phyloP scores from a whole-genome alignment of 1,284 basidiomycete species.

The Sanghuangporus sanghuang region DNA sequence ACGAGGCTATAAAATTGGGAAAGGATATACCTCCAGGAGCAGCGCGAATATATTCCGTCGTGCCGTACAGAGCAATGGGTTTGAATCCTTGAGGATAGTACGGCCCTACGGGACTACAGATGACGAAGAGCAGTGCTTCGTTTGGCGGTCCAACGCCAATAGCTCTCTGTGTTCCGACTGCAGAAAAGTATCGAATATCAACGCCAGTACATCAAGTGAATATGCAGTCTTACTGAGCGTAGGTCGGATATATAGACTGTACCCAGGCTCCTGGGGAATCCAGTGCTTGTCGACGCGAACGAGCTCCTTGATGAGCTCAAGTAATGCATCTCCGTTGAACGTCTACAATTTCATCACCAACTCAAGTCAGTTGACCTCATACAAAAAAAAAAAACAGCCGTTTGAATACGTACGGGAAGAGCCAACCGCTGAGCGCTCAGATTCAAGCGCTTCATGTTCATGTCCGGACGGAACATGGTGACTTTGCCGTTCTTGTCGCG shows the following conservation, averaged over 20 bases:
- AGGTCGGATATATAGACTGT: constrained; percentile 89
- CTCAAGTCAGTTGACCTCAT: background rate
- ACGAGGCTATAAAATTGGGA: background rate
- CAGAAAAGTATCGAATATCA: background rate
- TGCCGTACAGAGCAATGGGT: constrained; percentile 89
- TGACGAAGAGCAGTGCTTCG: constrained; percentile 92
- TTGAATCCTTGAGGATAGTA: constrained; percentile 97
- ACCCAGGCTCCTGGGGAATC: constrained; percentile 87
- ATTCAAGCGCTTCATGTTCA: constrained; percentile 97
- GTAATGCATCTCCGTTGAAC: constrained; percentile 78
- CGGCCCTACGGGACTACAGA: constrained; percentile 89
- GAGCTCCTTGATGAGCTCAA: constrained; percentile 87
- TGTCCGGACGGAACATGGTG: constrained; percentile 92
- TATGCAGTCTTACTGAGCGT: constrained; percentile 53
- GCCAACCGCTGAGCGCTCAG: constrained; percentile 68
- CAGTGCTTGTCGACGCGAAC: constrained; percentile 85
- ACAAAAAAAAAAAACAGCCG: background rate
- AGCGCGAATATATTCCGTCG: constrained; percentile 87
- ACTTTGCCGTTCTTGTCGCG: constrained; percentile 74
- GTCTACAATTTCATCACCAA: constrained; percentile 38
- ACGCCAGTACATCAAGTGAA: background rate
- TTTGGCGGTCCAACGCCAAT: constrained; percentile 86
- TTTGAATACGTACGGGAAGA: constrained; percentile 56
- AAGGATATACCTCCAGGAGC: constrained; percentile 71
- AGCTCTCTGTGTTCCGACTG: constrained; percentile 87